Conservation (phyloP, 768 basidiomycete species). For the Amanita rubescens region DNA sequence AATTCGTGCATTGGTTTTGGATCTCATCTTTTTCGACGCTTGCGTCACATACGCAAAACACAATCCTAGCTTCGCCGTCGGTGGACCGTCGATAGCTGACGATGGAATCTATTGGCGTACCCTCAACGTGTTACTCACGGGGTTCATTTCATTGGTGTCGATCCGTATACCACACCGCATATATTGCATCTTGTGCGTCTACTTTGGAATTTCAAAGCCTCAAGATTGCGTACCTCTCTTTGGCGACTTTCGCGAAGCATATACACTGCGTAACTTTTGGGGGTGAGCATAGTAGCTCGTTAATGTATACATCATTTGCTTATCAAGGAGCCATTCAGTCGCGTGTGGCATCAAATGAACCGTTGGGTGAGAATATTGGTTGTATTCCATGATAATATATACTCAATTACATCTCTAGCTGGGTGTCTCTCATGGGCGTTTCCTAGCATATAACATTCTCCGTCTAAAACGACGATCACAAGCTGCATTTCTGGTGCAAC, state of each 20-base stretch:
- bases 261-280: constrained; percentile 18
- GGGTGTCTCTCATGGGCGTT: constrained; percentile 6
- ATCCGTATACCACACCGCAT: constrained; percentile 7
- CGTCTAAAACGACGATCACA: constrained; percentile 8
- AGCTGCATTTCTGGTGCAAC: constrained; percentile 12
- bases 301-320: neutral
- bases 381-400: neutral
- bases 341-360: constrained; percentile 18
- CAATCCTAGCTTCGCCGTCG: constrained; percentile 11
- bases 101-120: constrained; percentile 9
- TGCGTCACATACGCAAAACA: constrained; percentile 7
- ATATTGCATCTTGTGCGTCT: constrained; percentile 9
- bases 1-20: constrained; percentile 6
- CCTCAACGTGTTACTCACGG: constrained; percentile 11
- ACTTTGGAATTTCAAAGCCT: constrained; percentile 13
- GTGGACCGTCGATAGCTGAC: constrained; percentile 10
- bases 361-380: constrained; percentile 10
- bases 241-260: constrained; percentile 14
- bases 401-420: neutral
- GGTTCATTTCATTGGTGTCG: constrained; percentile 11
- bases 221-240: constrained; percentile 19
- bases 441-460: constrained; percentile 4
- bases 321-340: constrained; percentile 6
- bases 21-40: constrained; percentile 17
- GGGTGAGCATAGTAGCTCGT: constrained; percentile 16